These are phyloP conservation scores for Martensiomyces pterosporus DNA, from an alignment of 192 early-diverging fungal genomes.

Conservation along the genomic window DNA sequence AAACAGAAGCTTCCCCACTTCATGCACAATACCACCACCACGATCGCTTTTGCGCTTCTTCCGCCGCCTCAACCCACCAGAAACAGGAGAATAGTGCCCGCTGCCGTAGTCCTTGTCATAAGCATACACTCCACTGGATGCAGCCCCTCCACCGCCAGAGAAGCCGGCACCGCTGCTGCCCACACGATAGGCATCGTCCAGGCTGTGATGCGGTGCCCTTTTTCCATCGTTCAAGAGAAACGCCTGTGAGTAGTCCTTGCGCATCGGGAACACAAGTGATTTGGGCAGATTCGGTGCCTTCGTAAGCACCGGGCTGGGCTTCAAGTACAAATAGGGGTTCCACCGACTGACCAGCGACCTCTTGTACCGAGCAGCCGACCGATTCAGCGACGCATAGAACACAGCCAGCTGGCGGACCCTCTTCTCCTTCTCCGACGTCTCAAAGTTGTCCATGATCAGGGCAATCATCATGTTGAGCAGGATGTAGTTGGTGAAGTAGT, in stretches of 20 bases:
- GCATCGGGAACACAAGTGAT: slow-evolving; percentile 13
- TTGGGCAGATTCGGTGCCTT: slow-evolving; percentile 44
- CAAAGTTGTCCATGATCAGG: slow-evolving; percentile 65
- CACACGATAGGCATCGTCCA: slow-evolving; percentile 5
- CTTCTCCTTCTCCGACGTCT: slow-evolving; percentile 55
- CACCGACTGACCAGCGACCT: slow-evolving; percentile 42
- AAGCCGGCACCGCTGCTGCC: slow-evolving; percentile 29
- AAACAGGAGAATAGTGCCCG: no score
- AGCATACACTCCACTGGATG: no score
- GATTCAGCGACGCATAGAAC: slow-evolving; percentile 33
- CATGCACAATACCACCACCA: neutral
- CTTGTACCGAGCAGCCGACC: slow-evolving; percentile 25
- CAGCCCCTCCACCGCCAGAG: slow-evolving; percentile 1
- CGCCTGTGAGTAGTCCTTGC: neutral
- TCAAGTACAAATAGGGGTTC: slow-evolving; percentile 54
- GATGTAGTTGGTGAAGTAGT: slow-evolving; percentile 20
- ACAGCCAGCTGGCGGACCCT: slow-evolving; percentile 49
- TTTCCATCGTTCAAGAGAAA: neutral
- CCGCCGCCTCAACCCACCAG: neutral
- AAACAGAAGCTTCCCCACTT: neutral
- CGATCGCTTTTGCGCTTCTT: neutral
- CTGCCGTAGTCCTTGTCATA: no score
- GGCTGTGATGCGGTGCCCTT: no score
- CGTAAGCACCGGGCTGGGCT: slow-evolving; percentile 47
- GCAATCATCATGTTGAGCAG: slow-evolving; percentile 63